These are phyloP conservation scores for Cucumis hystrix DNA, from an alignment of 306 rosid species.

Conservation along the genomic window DNA sequence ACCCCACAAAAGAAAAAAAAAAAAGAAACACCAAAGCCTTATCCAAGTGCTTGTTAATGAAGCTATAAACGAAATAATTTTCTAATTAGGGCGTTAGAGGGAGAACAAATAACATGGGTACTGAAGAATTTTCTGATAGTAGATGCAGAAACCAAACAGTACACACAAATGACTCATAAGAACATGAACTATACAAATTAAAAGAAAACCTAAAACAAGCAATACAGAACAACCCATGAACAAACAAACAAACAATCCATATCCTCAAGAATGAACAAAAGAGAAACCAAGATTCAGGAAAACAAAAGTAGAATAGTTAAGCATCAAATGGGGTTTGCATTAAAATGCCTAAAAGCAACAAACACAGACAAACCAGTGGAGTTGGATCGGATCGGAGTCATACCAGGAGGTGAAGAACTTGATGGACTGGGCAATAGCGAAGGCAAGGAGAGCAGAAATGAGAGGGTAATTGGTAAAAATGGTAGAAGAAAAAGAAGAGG, in stretches of 20 bases:
- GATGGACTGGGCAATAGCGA: constrained; percentile 46
- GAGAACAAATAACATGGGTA: neutral
- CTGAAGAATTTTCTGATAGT: neutral
- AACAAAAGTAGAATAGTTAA: neutral
- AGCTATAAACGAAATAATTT: neutral
- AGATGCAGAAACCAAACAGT: neutral
- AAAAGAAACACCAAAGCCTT: neutral
- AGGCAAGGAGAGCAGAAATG: constrained; percentile 44
- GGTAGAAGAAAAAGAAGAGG: constrained; percentile 16
- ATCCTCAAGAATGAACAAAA: neutral
- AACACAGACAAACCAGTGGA: neutral
- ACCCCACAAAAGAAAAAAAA: neutral
- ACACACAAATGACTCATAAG: neutral
- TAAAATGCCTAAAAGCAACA: neutral
- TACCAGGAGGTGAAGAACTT: constrained; percentile 50
- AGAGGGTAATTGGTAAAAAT: constrained; percentile 45
- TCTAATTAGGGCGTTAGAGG: neutral
- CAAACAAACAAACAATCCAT: neutral
- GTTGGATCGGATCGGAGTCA: constrained; percentile 9
- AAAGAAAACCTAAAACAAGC: neutral
- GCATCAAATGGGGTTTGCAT: neutral
- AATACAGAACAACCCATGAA: too few relatives aligned
- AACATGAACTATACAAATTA: neutral
- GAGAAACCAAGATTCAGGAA: neutral
- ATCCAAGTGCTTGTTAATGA: neutral